Base-by-base conservation (phyloP, 495 filamentous ascomycete genomes). In the Lepidopterella palustris region DNA sequence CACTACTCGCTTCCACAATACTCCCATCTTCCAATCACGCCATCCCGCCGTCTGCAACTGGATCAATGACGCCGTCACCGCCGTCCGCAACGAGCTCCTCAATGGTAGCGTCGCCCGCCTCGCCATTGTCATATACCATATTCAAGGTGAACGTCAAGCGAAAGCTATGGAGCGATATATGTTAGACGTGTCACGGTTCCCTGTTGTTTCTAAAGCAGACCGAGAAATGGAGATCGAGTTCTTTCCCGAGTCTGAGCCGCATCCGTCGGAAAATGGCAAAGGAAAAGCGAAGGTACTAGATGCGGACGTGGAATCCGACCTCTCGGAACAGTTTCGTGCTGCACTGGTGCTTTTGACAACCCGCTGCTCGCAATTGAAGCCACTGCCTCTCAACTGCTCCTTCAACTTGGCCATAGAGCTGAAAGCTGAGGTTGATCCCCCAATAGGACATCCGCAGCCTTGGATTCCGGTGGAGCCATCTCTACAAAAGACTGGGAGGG, bases 31-130 rank as follows among this genome's bases (percentile, higher is more conserved):
- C 65, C 92, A 97, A 73, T 89, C 81, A 61, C 86, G 93, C 60
- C 91, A 97, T 70, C 90, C 93, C 0, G 82, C 84, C 65, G 89
- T 98, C 64, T 97, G 91, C 78, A 76, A 85, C 65, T 98, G 93
- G 85, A 87, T 98, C 73, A 82, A 80, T 66, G 87, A 92, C 74
- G 88, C 90, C 60, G 83, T 92, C 29, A 79, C 85, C 58, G 85
- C 89, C 45, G 83, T 95, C 6, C 80, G 84, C 48, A 80, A 75
- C 20, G 87, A 96, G 73, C 80, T 98, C 58, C 76, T 85, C 59
- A 83, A 82, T 69, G 85, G 82, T 61, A 79, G 78, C 67, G 86
- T 95, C 55, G 79, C 81, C 47, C 76, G 83, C 62, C 80, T 93
- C 61, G 88, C 83, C 57, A 78, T 95, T 48, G 86, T 93, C 15